Evolutionary conservation across 1,139 yeast genomes (phyloP).

Genomic region (Schwanniomyces etchellsii): DNA sequence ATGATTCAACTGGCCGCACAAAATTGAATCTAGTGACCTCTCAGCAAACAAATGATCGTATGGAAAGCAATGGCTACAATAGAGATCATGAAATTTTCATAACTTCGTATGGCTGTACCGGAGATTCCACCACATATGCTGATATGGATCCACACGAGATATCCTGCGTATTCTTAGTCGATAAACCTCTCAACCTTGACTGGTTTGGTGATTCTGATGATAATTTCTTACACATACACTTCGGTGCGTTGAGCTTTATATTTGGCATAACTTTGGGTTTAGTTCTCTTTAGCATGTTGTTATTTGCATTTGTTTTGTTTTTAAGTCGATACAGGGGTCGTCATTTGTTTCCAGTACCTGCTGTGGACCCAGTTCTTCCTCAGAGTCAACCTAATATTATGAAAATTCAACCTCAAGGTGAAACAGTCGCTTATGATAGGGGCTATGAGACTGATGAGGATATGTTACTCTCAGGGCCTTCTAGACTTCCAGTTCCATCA

Average conservation of each 20-base stretch:
- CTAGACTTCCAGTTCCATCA: constrained; percentile 25
- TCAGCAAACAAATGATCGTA: constrained; percentile 1
- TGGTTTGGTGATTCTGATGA: constrained; percentile 52
- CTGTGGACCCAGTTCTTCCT: constrained; percentile 6
- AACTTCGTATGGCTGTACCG: constrained; percentile 62
- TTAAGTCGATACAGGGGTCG: constrained; percentile 15
- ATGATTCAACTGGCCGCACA: constrained; percentile 35
- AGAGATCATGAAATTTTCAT: constrained; percentile 62
- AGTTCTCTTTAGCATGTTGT: constrained; percentile 29
- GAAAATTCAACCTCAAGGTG: constrained; percentile 32
- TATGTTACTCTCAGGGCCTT: constrained; percentile 26
- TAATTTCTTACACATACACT: constrained; percentile 46
- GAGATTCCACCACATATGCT: constrained; percentile 7
- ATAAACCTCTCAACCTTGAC: constrained; percentile 47
- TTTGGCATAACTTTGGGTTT: constrained; percentile 62
- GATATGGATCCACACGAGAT: constrained; percentile 12
- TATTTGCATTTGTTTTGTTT: constrained; percentile 23
- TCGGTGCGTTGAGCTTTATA: constrained; percentile 63
- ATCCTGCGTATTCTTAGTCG: constrained; percentile 67
- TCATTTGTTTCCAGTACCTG: constrained; percentile 5
- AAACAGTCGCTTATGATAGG: constrained; percentile 22
- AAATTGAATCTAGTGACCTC: constrained; percentile 19
- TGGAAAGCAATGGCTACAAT: constrained; percentile 42
- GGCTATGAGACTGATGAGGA: constrained; percentile 47
- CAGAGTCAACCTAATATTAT: constrained; percentile 24